Conservation (phyloP, 495 filamentous ascomycete genomes). For the Xylaria acuta region DNA sequence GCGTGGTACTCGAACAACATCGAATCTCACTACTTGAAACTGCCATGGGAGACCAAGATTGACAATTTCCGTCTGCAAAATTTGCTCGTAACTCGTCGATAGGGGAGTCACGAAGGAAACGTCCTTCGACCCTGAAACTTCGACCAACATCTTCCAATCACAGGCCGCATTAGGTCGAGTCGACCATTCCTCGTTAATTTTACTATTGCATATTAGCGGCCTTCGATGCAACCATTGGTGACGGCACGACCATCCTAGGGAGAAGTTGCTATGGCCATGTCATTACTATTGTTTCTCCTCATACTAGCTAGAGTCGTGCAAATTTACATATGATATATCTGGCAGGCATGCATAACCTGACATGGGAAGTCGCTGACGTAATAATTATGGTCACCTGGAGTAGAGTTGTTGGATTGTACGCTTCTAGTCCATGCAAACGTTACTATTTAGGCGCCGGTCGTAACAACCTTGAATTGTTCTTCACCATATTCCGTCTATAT, state of each 20-base stretch:
- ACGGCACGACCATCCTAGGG: not conserved
- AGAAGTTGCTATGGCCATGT: not conserved
- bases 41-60: not conserved
- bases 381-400: not conserved
- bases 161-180: not conserved
- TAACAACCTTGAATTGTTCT: not conserved
- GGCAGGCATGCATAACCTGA: not conserved
- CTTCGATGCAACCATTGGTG: not conserved
- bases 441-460: not conserved
- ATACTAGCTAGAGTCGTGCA: not conserved
- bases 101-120: not conserved
- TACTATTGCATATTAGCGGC: not conserved
- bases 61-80: not conserved
- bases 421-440: not conserved
- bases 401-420: not conserved
- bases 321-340: not conserved
- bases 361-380: not conserved
- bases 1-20: not conserved
- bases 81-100: not conserved
- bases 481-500: not conserved
- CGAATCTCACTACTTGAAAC: not conserved
- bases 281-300: not conserved
- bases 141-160: not conserved
- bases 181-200: not conserved
- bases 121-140: not conserved